Conservation (phyloP, 768 basidiomycete genomes). For the Hemileccinum rubropunctum region DNA sequence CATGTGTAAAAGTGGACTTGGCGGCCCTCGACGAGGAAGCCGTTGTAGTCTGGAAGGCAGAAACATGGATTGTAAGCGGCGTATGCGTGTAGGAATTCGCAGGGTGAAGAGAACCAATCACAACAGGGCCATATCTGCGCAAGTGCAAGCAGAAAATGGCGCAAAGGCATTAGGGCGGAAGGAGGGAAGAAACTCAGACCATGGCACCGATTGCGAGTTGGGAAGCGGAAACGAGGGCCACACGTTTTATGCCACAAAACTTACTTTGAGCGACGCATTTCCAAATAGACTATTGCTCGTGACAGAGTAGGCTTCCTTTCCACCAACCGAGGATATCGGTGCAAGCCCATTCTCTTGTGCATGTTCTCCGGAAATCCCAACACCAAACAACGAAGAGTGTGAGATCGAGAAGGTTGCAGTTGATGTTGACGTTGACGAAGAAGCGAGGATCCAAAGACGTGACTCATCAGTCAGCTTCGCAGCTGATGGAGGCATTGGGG, state of each 20-base stretch:
- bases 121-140: slow-evolving; percentile 9
- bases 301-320: slow-evolving; percentile 18
- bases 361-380: slow-evolving; percentile 3
- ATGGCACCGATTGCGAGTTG: neutral
- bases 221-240: slow-evolving; percentile 5
- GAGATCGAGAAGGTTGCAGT: slow-evolving; percentile 11
- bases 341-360: slow-evolving; percentile 1
- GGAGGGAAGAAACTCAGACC: neutral
- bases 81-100: neutral
- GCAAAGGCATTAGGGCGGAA: neutral
- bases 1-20: slow-evolving; percentile 11
- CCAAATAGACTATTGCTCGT: slow-evolving; percentile 49
- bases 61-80: slow-evolving; percentile 14
- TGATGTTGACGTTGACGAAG: slow-evolving; percentile 6
- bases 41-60: slow-evolving; percentile 4
- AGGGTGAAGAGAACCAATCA: slow-evolving; percentile 10
- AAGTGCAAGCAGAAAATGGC: neutral
- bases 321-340: neutral
- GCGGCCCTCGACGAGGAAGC: slow-evolving; percentile 1
- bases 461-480: slow-evolving; percentile 9
- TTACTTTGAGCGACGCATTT: slow-evolving; percentile 10
- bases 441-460: slow-evolving; percentile 17
- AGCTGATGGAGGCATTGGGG: slow-evolving; percentile 10
- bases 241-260: slow-evolving; percentile 10
- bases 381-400: slow-evolving; percentile 26